Conservation (phyloP, 2,329 filamentous ascomycete genomes). For the Fusarium sp. region DNA sequence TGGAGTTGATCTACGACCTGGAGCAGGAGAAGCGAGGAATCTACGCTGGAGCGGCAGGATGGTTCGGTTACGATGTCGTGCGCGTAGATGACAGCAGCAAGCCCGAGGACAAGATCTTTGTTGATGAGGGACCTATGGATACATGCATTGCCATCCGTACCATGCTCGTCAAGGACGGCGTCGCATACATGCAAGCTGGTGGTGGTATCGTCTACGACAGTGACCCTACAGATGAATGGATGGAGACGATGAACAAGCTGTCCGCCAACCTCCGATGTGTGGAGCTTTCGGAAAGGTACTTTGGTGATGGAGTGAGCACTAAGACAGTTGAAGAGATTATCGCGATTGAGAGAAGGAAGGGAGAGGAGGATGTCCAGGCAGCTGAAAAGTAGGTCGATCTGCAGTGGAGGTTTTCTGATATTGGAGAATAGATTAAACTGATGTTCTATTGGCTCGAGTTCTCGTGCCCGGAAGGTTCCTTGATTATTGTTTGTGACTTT, state of each 20-base stretch:
- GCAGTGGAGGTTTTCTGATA: not conserved
- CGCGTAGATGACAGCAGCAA: slow-evolving; percentile 67
- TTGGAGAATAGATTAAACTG: not conserved
- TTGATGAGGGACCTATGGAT: slow-evolving; percentile 87
- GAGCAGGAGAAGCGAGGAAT: slow-evolving; percentile 94
- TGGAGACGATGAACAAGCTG: slow-evolving; percentile 95
- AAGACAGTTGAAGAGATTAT: slow-evolving; percentile 45
- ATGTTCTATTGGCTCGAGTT: not conserved
- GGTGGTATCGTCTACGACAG: slow-evolving; percentile 96
- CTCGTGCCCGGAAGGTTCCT: not conserved
- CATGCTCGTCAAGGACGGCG: slow-evolving; percentile 91
- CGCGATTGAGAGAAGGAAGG: slow-evolving; percentile 42
- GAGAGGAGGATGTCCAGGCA: slow-evolving; percentile 42
- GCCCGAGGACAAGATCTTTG: slow-evolving; percentile 31
- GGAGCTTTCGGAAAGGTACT: slow-evolving; percentile 43
- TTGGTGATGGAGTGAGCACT: slow-evolving; percentile 40
- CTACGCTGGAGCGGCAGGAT: slow-evolving; percentile 95
- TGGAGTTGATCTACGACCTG: slow-evolving; percentile 96
- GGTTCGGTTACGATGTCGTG: slow-evolving; percentile 88
- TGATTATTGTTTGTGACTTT: not conserved
- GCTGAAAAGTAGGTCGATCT: slow-evolving; percentile 5
- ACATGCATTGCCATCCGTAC: slow-evolving; percentile 85
- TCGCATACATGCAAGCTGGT: slow-evolving; percentile 90
- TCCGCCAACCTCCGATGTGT: slow-evolving; percentile 56
- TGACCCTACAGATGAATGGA: slow-evolving; percentile 90